phyloP scores from a whole-genome alignment of 352 stramenopile genomes.

The Phytophthora lateralis region DNA sequence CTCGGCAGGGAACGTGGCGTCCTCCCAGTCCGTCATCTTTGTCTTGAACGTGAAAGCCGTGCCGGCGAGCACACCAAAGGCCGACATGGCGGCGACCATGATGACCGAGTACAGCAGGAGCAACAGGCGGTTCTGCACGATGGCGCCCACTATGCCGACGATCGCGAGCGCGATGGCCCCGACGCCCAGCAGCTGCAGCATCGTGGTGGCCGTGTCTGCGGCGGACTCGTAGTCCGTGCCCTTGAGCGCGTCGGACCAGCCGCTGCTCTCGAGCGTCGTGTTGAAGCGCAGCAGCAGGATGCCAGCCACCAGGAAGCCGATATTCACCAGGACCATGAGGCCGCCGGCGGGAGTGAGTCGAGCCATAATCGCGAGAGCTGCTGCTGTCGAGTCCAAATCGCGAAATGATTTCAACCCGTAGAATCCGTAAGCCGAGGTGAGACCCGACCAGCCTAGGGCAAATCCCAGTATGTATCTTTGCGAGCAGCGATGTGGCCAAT shows the following conservation, averaged over 20 bases:
- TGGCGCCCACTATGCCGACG: constrained; percentile 66
- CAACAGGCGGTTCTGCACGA: constrained; percentile 69
- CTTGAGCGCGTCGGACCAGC: constrained; percentile 79
- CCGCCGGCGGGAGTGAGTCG: constrained; percentile 49
- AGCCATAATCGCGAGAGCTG: constrained; percentile 18
- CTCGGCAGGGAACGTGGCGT: constrained; percentile 53
- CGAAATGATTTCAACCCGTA: constrained; percentile 28
- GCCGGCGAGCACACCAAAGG: constrained; percentile 74
- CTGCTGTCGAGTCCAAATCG: constrained; percentile 8
- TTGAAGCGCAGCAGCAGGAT: constrained; percentile 72
- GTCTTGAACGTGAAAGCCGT: constrained; percentile 75
- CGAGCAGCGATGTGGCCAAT: constrained; percentile 14
- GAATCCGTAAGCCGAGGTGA: not conserved
- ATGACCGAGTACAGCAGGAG: constrained; percentile 76
- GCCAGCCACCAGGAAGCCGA: constrained; percentile 69
- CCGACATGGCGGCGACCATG: constrained; percentile 71
- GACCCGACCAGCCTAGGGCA: constrained; percentile 7
- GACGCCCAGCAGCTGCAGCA: constrained; percentile 59
- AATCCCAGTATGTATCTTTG: constrained; percentile 29
- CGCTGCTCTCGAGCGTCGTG: constrained; percentile 54
- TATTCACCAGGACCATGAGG: constrained; percentile 80
- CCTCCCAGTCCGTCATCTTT: constrained; percentile 71
- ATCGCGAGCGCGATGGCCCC: constrained; percentile 62
- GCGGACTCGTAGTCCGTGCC: constrained; percentile 70
- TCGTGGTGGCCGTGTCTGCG: constrained; percentile 47